Evolutionary conservation across 208 protist species (phyloP), one percentile per base, ranked within the genome.

Genomic region (Crithidia acanthocephali): DNA sequence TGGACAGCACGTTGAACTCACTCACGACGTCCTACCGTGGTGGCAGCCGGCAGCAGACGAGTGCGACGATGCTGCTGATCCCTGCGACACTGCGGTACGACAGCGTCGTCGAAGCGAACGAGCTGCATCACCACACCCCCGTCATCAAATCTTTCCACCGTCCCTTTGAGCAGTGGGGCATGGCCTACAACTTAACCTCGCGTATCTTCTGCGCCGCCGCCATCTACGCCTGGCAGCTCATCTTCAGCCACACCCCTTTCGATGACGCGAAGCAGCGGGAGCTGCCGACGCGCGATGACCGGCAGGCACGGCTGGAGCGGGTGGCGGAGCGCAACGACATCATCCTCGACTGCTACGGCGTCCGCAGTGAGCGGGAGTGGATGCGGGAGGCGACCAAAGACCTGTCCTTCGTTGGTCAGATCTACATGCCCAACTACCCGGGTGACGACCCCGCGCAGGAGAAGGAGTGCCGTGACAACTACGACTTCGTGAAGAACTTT

Each of bases 181-280:
- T 77, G 60, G 85, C 87, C 27, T 62, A 87, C 73, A 72, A 62
- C 57, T 73, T 95, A 48, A 72, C 75, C 27, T 70, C 79, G 9
- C 80, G 88, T n/a, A 67, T 92, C 60, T 95, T 92, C 72, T 86
- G 71, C 40, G 88, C 86, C 0, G 92, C 88, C 0, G 90, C 90
- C 30, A 83, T 91, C 35, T 97, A 97, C 76, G 85, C 92, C n/a
- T 97, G 92, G 92, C 87, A 93, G 73, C 80, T 97, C 58, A 91
- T 97, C 61, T 97, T 97, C 72, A 94, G 88, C 55, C 92, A 95
- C 80, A 95, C 92, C 0, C 86, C 90, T 30, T 91, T 94, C 70
- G 92, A 97, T 64, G 90, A 95, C 70, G 86, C 84, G 69, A 97
- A 95, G 85, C 92, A 97, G 79, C 76, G 82, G 2, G 83, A 90